Evolutionary conservation across 2,329 filamentous ascomycete genomes (phyloP).

Genomic region (Sporothrix phasma): DNA sequence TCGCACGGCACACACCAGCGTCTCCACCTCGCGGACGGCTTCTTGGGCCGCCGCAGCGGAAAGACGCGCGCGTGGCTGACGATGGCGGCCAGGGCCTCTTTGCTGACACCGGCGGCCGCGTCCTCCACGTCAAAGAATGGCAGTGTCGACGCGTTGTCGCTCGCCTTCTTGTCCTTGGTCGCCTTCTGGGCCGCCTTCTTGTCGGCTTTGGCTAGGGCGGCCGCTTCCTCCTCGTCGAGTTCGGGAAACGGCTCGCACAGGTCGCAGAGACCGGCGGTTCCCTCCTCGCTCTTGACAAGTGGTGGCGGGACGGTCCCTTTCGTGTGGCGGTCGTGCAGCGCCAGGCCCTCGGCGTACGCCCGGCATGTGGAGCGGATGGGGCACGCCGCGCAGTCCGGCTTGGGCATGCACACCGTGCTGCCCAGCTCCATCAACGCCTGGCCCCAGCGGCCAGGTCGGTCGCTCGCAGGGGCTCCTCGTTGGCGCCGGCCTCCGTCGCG

Average conservation of each 20-base stretch:
- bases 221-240: slow-evolving; percentile 20
- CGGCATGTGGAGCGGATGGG: slow-evolving; percentile 43
- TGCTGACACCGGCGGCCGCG: neutral
- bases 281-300: neutral
- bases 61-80: slow-evolving; percentile 40
- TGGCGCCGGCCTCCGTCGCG: slow-evolving; percentile 11
- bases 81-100: slow-evolving; percentile 24
- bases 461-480: slow-evolving; percentile 27
- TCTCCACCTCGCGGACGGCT: slow-evolving; percentile 42
- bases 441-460: slow-evolving; percentile 50
- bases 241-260: slow-evolving; percentile 40
- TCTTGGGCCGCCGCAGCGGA: slow-evolving; percentile 42
- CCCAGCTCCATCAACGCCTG: slow-evolving; percentile 58
- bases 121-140: slow-evolving; percentile 25
- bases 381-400: slow-evolving; percentile 44
- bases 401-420: slow-evolving; percentile 51
- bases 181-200: neutral
- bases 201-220: neutral
- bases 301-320: neutral
- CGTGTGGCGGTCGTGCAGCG: slow-evolving; percentile 17
- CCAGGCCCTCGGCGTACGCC: slow-evolving; percentile 38
- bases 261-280: slow-evolving; percentile 36
- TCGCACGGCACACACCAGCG: slow-evolving; percentile 43
- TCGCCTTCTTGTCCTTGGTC: neutral
- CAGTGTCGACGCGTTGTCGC: slow-evolving; percentile 24